phyloP scores from a whole-genome alignment of 768 basidiomycete genomes.

The Suillus brevipes region DNA sequence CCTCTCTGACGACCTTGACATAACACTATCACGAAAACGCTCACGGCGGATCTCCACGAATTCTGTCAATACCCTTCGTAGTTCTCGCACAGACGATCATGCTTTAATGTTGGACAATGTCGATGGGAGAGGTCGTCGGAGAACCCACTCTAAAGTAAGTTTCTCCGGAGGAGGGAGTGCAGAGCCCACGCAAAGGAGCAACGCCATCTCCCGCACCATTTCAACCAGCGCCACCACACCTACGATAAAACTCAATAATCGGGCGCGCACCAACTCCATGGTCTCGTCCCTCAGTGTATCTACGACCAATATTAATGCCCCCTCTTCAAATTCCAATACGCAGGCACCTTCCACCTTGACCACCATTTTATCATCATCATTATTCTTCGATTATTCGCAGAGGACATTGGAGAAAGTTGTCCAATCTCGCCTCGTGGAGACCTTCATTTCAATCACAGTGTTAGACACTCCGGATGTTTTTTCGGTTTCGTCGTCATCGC shows the following conservation, averaged over 20 bases:
- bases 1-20: conserved; percentile 70
- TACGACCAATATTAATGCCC: conserved; percentile 4
- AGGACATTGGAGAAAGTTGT: conserved; percentile 68
- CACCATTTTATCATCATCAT: conserved; percentile 28
- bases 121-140: conserved; percentile 42
- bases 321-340: conserved; percentile 1
- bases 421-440: conserved; percentile 72
- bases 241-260: conserved; percentile 36
- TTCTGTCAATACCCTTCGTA: conserved; percentile 52
- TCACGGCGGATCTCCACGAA: conserved; percentile 59
- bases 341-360: background rate
- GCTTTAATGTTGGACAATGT: conserved; percentile 26
- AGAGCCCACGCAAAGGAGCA: conserved; percentile 13
- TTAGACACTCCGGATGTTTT: conserved; percentile 23
- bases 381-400: conserved; percentile 66
- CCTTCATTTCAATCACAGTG: conserved; percentile 63
- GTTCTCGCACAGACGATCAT: conserved; percentile 47
- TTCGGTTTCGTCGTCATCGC: conserved; percentile 22
- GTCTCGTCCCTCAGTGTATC: conserved; percentile 44
- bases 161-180: conserved; percentile 30
- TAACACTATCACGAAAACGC: conserved; percentile 57
- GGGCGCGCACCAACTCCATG: conserved; percentile 54
- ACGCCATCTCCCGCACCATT: conserved; percentile 18
- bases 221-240: conserved; percentile 25
- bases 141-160: conserved; percentile 48